Conservation (phyloP, 768 basidiomycete genomes). For the Kwoniella dendrophila region DNA sequence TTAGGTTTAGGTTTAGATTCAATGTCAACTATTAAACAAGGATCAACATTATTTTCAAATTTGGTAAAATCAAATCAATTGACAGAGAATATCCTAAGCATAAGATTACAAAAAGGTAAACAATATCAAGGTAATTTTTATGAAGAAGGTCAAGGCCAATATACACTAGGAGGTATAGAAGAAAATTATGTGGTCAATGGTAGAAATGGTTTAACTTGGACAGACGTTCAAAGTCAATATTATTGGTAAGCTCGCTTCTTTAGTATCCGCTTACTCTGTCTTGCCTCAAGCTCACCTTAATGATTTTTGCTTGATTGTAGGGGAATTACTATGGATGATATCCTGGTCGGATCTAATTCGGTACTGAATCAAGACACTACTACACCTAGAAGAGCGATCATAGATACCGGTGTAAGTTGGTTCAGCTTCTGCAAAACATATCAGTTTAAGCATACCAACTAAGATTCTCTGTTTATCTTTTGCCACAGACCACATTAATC, state of each 20-base stretch:
- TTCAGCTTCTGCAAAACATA: background rate
- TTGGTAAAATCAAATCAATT: conserved; percentile 22
- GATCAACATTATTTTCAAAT: conserved; percentile 27
- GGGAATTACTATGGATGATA: conserved; percentile 26
- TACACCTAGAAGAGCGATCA: conserved; percentile 30
- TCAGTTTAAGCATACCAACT: background rate
- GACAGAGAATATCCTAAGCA: conserved; percentile 25
- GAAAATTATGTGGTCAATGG: conserved; percentile 22
- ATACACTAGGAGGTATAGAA: conserved; percentile 32
- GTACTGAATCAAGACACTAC: conserved; percentile 15
- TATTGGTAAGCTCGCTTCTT: conserved; percentile 25
- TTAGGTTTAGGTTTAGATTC: conserved; percentile 29
- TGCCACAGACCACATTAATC: conserved; percentile 31
- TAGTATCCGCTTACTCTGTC: background rate
- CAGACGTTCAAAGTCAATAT: conserved; percentile 23
- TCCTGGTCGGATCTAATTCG: conserved; percentile 24
- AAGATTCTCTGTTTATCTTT: background rate
- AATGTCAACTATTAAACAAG: conserved; percentile 17
- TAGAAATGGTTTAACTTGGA: conserved; percentile 23
- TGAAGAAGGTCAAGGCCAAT: conserved; percentile 26
- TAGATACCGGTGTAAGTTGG: conserved; percentile 31
- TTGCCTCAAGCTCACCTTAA: background rate
- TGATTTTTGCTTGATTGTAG: background rate
- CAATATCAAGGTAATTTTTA: conserved; percentile 15
- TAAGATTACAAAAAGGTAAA: conserved; percentile 29